A percentile compares a stretch with the other conserved stretches of the same genome.
Conservation (phyloP, 495 filamentous ascomycete genomes). For the Immersiella caudata region DNA sequence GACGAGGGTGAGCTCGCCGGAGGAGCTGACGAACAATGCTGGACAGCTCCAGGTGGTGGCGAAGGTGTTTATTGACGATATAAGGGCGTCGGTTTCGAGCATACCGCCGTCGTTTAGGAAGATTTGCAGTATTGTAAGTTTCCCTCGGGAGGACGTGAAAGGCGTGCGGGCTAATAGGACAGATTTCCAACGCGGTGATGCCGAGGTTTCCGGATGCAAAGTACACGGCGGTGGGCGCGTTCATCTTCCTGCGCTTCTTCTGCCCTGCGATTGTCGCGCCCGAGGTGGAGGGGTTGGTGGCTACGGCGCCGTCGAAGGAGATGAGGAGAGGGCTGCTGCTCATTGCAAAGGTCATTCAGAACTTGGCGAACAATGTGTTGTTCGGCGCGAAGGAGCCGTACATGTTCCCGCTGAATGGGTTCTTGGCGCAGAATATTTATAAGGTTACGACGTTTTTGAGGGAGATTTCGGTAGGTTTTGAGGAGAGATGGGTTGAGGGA, state of each 20-base stretch:
- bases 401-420: conserved; percentile 68
- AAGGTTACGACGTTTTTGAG: conserved; percentile 63
- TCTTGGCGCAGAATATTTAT: conserved; percentile 65
- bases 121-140: conserved; percentile 63
- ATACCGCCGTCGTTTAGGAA: conserved; percentile 65
- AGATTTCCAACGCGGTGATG: conserved; percentile 61
- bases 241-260: conserved; percentile 71
- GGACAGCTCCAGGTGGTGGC: conserved; percentile 62
- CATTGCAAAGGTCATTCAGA: conserved; percentile 70
- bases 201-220: conserved; percentile 66
- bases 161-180: neutral
- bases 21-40: conserved; percentile 63
- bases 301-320: conserved; percentile 60
- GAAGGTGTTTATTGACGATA: conserved; percentile 68
- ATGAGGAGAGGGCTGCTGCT: conserved; percentile 66
- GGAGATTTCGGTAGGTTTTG: conserved; percentile 58
- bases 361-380: conserved; percentile 68
- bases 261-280: conserved; percentile 70
- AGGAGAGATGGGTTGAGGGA: neutral
- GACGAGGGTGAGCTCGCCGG: conserved; percentile 53
- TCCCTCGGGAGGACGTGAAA: neutral
- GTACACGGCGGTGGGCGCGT: conserved; percentile 69
- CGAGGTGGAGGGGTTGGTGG: conserved; percentile 64
- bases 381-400: conserved; percentile 72
- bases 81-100: conserved; percentile 58